A percentile compares a stretch with the other conserved stretches of the same genome.
Evolutionary conservation across 176 grass and related monocot species (phyloP).

Genomic region (Pharus latifolius): DNA sequence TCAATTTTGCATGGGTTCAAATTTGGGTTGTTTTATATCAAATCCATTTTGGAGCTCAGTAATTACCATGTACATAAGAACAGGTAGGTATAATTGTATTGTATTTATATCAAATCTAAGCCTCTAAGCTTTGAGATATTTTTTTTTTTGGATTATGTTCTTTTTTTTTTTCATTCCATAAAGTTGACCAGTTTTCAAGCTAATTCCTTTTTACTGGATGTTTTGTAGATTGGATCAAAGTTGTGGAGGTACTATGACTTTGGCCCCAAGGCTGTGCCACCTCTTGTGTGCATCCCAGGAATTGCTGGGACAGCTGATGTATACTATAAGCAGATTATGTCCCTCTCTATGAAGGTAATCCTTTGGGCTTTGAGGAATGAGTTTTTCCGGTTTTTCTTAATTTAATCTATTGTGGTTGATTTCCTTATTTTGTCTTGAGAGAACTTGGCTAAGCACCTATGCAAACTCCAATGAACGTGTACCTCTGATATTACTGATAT

Average conservation of each 20-base stretch:
- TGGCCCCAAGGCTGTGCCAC: slow-evolving; percentile 75
- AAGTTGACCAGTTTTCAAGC: background rate
- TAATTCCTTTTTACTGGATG: background rate
- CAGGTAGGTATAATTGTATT: background rate
- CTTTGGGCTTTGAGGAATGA: background rate
- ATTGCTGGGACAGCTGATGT: slow-evolving; percentile 96
- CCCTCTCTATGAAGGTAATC: slow-evolving; percentile 84
- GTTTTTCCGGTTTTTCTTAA: background rate
- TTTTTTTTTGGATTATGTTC: background rate
- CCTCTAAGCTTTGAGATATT: background rate
- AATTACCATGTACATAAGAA: background rate
- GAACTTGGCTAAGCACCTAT: no score
- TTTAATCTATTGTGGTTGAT: background rate
- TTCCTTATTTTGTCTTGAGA: slow-evolving; percentile 4
- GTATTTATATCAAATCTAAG: background rate
- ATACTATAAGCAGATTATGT: slow-evolving; percentile 99
- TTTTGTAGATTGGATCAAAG: slow-evolving; percentile 76
- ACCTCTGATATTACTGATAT: background rate
- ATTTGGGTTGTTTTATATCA: background rate
- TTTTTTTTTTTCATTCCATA: slow-evolving; percentile 9
- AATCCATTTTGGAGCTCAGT: background rate
- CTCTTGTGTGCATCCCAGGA: slow-evolving; percentile 93
- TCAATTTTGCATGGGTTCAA: background rate
- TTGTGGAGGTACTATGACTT: slow-evolving; percentile 99
- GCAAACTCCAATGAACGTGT: background rate